Percentiles rank a stretch among this genome's conserved stretches.
phyloP scores from a whole-genome alignment of 2,329 filamentous ascomycete species.

The Cyphellophora europaea region DNA sequence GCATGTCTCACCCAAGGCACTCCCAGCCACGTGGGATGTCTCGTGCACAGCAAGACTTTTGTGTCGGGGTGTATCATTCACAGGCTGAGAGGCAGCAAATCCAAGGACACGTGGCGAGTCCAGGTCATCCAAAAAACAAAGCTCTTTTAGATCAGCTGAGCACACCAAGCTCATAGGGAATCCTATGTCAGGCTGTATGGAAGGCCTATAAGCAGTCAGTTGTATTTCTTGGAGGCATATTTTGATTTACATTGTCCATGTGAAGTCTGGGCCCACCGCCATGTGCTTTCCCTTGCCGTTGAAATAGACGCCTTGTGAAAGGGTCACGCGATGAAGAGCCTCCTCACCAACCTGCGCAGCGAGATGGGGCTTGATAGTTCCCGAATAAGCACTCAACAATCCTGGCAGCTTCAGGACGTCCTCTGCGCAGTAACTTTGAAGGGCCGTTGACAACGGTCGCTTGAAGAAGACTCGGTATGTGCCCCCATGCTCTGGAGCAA shows the following conservation, averaged over 20 bases:
- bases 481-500: slow-evolving; percentile 34
- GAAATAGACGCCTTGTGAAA: slow-evolving; percentile 23
- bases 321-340: slow-evolving; percentile 20
- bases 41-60: too few species aligned
- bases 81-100: too few species aligned
- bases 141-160: too few species aligned
- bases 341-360: slow-evolving; percentile 19
- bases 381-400: slow-evolving; percentile 23
- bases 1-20: too few species aligned
- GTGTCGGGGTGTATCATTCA: too few species aligned
- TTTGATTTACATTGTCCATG: not conserved
- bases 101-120: too few species aligned
- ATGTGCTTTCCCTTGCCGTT: slow-evolving; percentile 21
- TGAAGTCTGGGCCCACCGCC: slow-evolving; percentile 20
- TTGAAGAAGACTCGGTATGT: slow-evolving; percentile 38
- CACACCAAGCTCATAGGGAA: too few species aligned
- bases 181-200: too few species aligned
- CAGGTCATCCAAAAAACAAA: too few species aligned
- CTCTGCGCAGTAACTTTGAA: slow-evolving; percentile 37
- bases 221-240: too few species aligned
- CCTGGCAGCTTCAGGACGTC: slow-evolving; percentile 36
- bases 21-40: too few species aligned
- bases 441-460: slow-evolving; percentile 32
- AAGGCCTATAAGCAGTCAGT: too few species aligned
- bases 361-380: slow-evolving; percentile 13